Evolutionary conservation across 495 filamentous ascomycete genomes (phyloP).

Genomic region (Lophium mytilinum): DNA sequence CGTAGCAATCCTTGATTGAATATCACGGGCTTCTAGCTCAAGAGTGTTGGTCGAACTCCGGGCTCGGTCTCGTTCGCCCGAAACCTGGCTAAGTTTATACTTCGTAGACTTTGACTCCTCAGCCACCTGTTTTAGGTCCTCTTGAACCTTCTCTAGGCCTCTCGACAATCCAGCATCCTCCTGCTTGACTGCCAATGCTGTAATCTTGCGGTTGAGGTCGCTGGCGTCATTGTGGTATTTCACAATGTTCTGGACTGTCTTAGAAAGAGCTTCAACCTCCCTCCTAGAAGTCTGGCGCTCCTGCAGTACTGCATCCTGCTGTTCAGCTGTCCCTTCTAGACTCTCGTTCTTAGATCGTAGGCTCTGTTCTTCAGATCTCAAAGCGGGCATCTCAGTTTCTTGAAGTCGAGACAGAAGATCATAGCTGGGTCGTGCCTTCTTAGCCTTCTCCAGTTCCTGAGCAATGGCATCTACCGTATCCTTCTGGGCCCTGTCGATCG

Average conservation of each 20-base stretch:
- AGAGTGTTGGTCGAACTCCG: conserved; percentile 56
- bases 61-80: conserved; percentile 61
- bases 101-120: conserved; percentile 59
- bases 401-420: conserved; percentile 65
- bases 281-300: conserved; percentile 56
- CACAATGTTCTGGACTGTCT: conserved; percentile 67
- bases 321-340: conserved; percentile 59
- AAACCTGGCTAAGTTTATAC: conserved; percentile 53
- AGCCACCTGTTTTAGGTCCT: conserved; percentile 57
- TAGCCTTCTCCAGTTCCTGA: conserved; percentile 40
- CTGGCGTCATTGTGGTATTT: conserved; percentile 63
- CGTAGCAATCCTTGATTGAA: conserved; percentile 58
- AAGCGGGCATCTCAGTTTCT: conserved; percentile 59
- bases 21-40: conserved; percentile 64
- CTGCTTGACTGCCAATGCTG: conserved; percentile 62
- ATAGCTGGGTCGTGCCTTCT: conserved; percentile 46
- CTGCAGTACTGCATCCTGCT: conserved; percentile 61
- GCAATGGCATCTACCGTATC: conserved; percentile 46
- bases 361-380: conserved; percentile 53
- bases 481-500: conserved; percentile 9
- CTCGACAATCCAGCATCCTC: conserved; percentile 53
- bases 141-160: conserved; percentile 75
- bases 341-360: conserved; percentile 47
- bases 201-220: conserved; percentile 59
- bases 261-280: conserved; percentile 66